Percentiles rank a stretch among this genome's conserved stretches.
Conservation (phyloP, 1,139 yeast genomes). For the Pichia sp. region DNA sequence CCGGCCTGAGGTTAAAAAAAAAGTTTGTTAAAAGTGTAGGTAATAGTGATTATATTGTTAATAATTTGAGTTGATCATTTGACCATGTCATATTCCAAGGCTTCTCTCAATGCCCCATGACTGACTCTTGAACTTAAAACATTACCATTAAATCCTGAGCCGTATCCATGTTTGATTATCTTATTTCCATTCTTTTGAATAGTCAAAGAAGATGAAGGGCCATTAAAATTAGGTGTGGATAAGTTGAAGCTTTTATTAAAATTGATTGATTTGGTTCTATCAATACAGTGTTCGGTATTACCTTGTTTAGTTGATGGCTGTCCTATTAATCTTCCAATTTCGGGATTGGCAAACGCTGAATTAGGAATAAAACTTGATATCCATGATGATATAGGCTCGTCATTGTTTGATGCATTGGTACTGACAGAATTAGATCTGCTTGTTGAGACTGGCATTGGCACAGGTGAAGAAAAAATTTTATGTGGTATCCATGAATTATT, state of each 20-base stretch:
- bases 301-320: constrained; percentile 18
- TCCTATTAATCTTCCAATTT: constrained; percentile 27
- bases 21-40: not conserved
- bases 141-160: constrained; percentile 37
- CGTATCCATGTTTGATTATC: constrained; percentile 39
- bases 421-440: no score
- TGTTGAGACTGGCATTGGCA: no score
- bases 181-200: constrained; percentile 45
- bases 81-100: constrained; percentile 30
- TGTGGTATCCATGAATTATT: constrained; percentile 1
- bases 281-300: not conserved
- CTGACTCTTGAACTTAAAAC: constrained; percentile 37
- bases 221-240: not conserved
- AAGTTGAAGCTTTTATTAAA: not conserved
- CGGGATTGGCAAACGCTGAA: constrained; percentile 27
- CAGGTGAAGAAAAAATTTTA: constrained; percentile 7
- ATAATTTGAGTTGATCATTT: not conserved
- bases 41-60: not conserved
- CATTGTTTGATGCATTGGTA: constrained; percentile 2
- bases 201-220: constrained; percentile 27
- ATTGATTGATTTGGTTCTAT: not conserved
- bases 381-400: constrained; percentile 19
- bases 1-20: no score
- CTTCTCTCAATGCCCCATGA: constrained; percentile 40
- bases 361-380: constrained; percentile 26